Evolutionary conservation across 495 filamentous ascomycete genomes (phyloP), one percentile per base, ranked within the genome.

Genomic region (Penicillium cosmopolitanum): DNA sequence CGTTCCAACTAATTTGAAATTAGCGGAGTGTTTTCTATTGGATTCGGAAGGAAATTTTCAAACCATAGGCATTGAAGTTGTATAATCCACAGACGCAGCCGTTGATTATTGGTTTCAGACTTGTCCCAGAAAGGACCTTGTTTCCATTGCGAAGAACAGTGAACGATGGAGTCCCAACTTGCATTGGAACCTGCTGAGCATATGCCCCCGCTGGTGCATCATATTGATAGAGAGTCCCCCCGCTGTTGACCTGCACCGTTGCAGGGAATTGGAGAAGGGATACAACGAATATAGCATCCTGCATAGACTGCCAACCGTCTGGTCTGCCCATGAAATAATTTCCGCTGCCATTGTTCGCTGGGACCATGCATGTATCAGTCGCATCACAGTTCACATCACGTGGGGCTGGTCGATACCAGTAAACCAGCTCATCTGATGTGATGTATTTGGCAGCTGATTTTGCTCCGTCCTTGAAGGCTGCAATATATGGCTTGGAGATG

Each of bases 11-110:
- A 58, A 5, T 23, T 0, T 54, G 5, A 1, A 11, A 0, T 16
- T 11, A 42, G 40, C 18, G 55, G 50, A 33, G 12, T 3, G 4
- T 5, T 18, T 16, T 16, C 33, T 1, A 11, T 36, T 42, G 2
- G 25, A 5, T 34, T 23, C 3, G 21, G 28, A 33, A 36, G 8
- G 34, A 15, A 4, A 23, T 33, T 0, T 38, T 51, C 69, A 57
- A 65, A 64, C 70, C 79, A 58, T 81, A 87, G 16, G 82, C 80
- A 58, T 87, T 87, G 70, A 78, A 85, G 61, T 86, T 87, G 65
- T 85, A 86, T 12, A 69, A 33, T 11, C 64, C 66, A 34, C 66
- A 69, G 7, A 64, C 82, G 74, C 56, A 83, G 72, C 58, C 83
- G 78, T 65, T 59, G 15, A 66, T 75, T 40, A 82, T 77, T 16